Conservation (phyloP, 2,329 filamentous ascomycete species). For the Alternaria sp. region DNA sequence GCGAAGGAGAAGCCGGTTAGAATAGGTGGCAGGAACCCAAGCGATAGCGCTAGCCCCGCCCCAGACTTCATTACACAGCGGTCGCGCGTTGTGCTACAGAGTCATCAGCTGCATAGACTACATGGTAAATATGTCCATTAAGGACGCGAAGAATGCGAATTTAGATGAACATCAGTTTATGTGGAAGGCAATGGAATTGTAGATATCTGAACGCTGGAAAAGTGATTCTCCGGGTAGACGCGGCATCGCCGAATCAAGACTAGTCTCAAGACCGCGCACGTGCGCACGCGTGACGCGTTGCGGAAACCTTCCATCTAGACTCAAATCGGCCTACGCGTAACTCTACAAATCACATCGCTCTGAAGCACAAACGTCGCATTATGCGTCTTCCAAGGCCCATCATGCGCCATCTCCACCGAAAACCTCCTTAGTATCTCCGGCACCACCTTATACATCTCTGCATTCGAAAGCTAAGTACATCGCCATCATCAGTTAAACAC, state of each 20-base stretch:
- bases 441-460: constrained; percentile 29
- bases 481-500: constrained; percentile 16
- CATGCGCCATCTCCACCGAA: constrained; percentile 22
- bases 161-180: not conserved
- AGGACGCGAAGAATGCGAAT: not conserved
- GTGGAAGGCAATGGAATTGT: not conserved
- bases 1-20: not conserved
- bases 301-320: not conserved
- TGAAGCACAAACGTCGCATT: constrained; percentile 24
- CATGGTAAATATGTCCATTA: not conserved
- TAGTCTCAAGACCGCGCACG: not conserved
- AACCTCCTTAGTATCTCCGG: constrained; percentile 28
- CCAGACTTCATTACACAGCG: not conserved
- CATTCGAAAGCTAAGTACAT: constrained; percentile 5
- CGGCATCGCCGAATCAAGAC: not conserved
- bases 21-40: not conserved
- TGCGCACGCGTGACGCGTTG: not conserved
- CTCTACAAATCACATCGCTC: constrained; percentile 2
- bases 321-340: not conserved
- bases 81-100: not conserved
- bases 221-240: not conserved
- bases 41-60: not conserved
- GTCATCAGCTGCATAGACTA: not conserved
- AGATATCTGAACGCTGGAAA: not conserved
- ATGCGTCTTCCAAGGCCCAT: constrained; percentile 22